Evolutionary conservation across 176 grass and related monocot genomes (phyloP), one percentile per base, ranked within the genome.

Genomic region (Leersia perrieri): DNA sequence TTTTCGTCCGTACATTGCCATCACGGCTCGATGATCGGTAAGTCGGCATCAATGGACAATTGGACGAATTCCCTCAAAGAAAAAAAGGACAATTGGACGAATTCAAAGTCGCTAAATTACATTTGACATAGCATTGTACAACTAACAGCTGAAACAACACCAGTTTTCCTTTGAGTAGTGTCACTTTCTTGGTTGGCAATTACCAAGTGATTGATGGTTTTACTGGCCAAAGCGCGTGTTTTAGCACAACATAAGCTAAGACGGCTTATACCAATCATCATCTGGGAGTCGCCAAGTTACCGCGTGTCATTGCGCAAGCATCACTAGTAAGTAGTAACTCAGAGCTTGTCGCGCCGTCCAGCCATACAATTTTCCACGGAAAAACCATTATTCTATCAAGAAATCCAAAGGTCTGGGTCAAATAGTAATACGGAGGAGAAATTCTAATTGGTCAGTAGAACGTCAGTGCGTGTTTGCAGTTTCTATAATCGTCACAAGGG

Each of bases 21-120:
- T 58, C 22, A 3, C 25, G 53, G 53, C 53, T 25, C n/a, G 53
- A 7, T 4, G 7, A 25, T 58, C 9, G n/a, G 8, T 25, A 58
- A 58, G 53, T 58, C 53, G n/a, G 22, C 53, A 25, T 58, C 45
- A 20, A 58, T n/a, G 18, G 49, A 53, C 5, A 32, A 61, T 18
- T 23, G 75, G 63, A 75, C 69, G 36, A 1, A 45, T 84, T 88
- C 69, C n/a, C n/a, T n/a, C n/a, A n/a, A n/a, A n/a, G n/a, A n/a
- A n/a, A n/a, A n/a, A n/a, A n/a, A n/a, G 18, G 49, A 53, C 5
- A 32, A 61, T 18, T 23, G 75, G 63, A 75, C 69, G 36, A 1
- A 45, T 84, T 88, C 69, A 84, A 79, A 33, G 75, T 16, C 41
- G 14, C n/a, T 12, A 11, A 42, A 53, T 65, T 57, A 76, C 11